phyloP scores from a whole-genome alignment of 1,284 basidiomycete genomes.

The Ceratobasidium sp. region DNA sequence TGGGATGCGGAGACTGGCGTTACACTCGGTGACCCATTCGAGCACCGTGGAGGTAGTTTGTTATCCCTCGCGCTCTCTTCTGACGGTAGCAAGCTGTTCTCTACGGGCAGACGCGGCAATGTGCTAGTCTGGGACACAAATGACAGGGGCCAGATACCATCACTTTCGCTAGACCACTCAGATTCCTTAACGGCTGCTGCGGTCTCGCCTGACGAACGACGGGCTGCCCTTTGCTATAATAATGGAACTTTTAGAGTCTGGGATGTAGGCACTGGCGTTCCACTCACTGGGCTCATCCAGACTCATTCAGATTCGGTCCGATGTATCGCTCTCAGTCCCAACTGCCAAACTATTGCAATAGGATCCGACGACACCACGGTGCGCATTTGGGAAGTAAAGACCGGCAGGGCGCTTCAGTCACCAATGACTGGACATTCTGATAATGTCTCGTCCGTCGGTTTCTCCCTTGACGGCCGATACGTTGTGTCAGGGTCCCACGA shows the following conservation, averaged over 20 bases:
- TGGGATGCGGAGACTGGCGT: slow-evolving; percentile 31
- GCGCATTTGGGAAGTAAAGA: slow-evolving; percentile 18
- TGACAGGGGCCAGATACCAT: not conserved
- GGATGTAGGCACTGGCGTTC: not conserved
- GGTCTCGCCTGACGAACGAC: slow-evolving; percentile 35
- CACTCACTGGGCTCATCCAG: not conserved
- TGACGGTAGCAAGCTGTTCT: slow-evolving; percentile 14
- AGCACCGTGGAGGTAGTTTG: slow-evolving; percentile 9
- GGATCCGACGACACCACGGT: slow-evolving; percentile 28
- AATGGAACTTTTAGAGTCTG: slow-evolving; percentile 21
- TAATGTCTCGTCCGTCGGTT: not conserved
- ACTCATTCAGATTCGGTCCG: not conserved
- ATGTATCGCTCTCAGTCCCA: slow-evolving; percentile 19
- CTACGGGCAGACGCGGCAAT: slow-evolving; percentile 22
- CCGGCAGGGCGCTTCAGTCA: not conserved
- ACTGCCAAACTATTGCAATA: slow-evolving; percentile 21
- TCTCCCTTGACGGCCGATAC: slow-evolving; percentile 23
- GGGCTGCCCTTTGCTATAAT: slow-evolving; percentile 20
- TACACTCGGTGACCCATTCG: not conserved
- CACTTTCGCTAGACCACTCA: not conserved
- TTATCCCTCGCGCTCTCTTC: slow-evolving; percentile 28
- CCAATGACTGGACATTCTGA: slow-evolving; percentile 21
- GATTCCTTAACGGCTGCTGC: slow-evolving; percentile 16
- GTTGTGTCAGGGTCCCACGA: slow-evolving; percentile 27
- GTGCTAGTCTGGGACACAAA: slow-evolving; percentile 16